Base-by-base conservation (phyloP, 1,284 basidiomycete genomes). In the Naganishia liquefaciens region DNA sequence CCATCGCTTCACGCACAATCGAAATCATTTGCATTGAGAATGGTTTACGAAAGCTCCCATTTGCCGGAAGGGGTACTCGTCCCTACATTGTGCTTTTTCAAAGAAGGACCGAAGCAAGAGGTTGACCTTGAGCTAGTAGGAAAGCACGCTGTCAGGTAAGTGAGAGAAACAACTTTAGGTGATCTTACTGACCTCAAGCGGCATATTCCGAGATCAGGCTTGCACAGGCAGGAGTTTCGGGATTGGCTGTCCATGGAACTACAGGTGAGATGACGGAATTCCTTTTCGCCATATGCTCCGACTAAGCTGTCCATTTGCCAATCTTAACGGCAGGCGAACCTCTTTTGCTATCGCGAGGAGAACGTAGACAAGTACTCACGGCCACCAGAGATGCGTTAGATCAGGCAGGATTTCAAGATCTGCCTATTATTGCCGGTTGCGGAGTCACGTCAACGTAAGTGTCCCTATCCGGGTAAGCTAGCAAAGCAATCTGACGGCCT, bases 81-180 rank as follows among this genome's bases (percentile, higher is more conserved):
- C n/a, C 69, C 69, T 15, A 70, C 68, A 7, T 62, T 70, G 25
- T 63, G 60, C 43, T 70, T 70, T 58, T 69, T 69, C 65, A 64
- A 67, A 43, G 63, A 65, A 7, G 63, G 39, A 4, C 50, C 65
- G 19, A 54, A 51, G 54, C 68, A 71, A 60, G 65, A 68, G 27
- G 44, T 71, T 7, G 70, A 71, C 54, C 61, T 66, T 39, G 64
- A 68, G 30, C 51, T 63, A 9, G 54, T 68, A 13, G 44, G 47
- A 47, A 68, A 64, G 65, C 69, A 70, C 52, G 66, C 66, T 17
- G 52, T 60, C 15, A 65, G 66, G 63, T 67, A 37, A 43, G 65
- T 62, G 3, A 13, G 33, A 37, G 13, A 7, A 37, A 37, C 10
- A 9, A 37, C 33, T n/a, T n/a, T n/a, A n/a, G n/a, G n/a, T n/a